These are phyloP conservation scores for Ogataea polymorpha DNA, from an alignment of 805 yeast genomes.

Conservation along the genomic window DNA sequence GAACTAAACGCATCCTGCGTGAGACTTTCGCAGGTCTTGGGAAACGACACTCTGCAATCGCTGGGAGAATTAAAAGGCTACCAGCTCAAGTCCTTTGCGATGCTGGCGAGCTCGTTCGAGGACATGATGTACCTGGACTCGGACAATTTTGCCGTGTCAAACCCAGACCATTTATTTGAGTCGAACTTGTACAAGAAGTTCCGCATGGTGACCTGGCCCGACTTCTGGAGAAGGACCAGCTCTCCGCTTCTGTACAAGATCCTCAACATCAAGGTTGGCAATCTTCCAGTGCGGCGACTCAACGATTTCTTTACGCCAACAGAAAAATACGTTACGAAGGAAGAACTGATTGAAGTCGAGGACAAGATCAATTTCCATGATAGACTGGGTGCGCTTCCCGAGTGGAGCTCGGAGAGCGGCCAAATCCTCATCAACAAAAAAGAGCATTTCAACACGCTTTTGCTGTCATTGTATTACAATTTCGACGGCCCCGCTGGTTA, in stretches of 20 bases:
- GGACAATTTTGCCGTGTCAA: conserved; percentile 43
- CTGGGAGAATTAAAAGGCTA: conserved; percentile 31
- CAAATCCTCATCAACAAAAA: conserved; percentile 58
- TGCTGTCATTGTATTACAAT: conserved; percentile 65
- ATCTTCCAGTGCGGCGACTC: conserved; percentile 17
- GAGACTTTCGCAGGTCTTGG: conserved; percentile 36
- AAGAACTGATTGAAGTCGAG: conserved; percentile 20
- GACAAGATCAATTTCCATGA: conserved; percentile 49
- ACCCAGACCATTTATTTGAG: conserved; percentile 36
- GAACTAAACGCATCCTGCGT: conserved; percentile 41
- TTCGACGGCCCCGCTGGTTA: conserved; percentile 58
- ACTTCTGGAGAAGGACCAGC: conserved; percentile 69
- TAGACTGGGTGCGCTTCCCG: conserved; percentile 60
- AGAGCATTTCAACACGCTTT: conserved; percentile 54
- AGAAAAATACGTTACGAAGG: conserved; percentile 9
- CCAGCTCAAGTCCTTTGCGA: conserved; percentile 41
- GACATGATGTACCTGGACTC: conserved; percentile 45
- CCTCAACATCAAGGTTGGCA: conserved; percentile 32
- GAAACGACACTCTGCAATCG: conserved; percentile 21
- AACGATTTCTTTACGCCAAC: conserved; percentile 25
- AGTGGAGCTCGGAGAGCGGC: conserved; percentile 67
- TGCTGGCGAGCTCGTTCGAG: conserved; percentile 44
- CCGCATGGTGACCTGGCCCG: conserved; percentile 72
- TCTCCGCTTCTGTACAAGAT: conserved; percentile 54
- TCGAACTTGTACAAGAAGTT: conserved; percentile 42